phyloP scores from a whole-genome alignment of 2,329 filamentous ascomycete genomes.

The Purpureocillium takamizusanense region DNA sequence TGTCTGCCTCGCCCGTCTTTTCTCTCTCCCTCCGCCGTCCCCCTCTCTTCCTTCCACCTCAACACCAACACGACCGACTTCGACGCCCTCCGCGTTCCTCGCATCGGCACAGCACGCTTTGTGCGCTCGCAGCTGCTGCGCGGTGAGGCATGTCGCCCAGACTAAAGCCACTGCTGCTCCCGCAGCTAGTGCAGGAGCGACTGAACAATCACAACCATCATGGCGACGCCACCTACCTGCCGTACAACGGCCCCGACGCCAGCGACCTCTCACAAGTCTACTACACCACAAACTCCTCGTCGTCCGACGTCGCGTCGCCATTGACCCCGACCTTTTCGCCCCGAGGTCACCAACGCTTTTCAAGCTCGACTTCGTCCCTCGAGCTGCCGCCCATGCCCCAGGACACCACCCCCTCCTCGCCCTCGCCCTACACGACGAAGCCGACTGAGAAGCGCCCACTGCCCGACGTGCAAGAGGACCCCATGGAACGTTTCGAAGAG shows the following conservation, averaged over 20 bases:
- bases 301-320: slow-evolving; percentile 61
- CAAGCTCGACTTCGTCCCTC: slow-evolving; percentile 72
- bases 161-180: slow-evolving; percentile 44
- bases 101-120: neutral
- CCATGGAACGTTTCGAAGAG: slow-evolving; percentile 58
- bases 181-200: slow-evolving; percentile 43
- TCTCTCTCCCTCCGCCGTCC: neutral
- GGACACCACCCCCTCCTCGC: slow-evolving; percentile 11
- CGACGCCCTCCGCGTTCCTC: neutral
- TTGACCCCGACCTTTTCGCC: slow-evolving; percentile 62
- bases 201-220: too few relatives aligned
- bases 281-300: slow-evolving; percentile 43
- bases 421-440: slow-evolving; percentile 30
- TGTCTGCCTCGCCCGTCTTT: too few relatives aligned
- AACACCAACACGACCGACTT: neutral
- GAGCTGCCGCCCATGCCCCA: slow-evolving; percentile 41
- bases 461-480: slow-evolving; percentile 79
- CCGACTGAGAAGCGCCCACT: slow-evolving; percentile 54
- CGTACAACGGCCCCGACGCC: slow-evolving; percentile 16
- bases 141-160: slow-evolving; percentile 32
- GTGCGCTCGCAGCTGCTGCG: slow-evolving; percentile 1
- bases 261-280: slow-evolving; percentile 29
- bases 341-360: slow-evolving; percentile 53
- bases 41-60: neutral
- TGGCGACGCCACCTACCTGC: slow-evolving; percentile 16